Evolutionary conservation across 1,284 basidiomycete species (phyloP).

Genomic region (Trametes pubescens): DNA sequence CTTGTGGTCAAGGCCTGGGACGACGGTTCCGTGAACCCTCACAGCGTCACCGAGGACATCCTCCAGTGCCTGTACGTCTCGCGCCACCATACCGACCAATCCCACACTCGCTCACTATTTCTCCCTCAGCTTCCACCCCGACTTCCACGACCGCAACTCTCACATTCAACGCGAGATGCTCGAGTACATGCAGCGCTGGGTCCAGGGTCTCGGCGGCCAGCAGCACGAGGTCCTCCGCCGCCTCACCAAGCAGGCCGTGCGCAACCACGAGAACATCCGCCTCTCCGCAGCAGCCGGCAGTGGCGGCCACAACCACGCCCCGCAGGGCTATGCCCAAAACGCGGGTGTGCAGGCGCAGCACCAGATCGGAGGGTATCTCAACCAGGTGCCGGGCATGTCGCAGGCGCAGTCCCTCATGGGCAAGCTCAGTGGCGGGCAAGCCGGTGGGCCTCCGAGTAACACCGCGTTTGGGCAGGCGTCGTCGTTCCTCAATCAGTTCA

Average conservation of each 20-base stretch:
- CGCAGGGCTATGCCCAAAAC: slow-evolving; percentile 55
- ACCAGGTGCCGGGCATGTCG: slow-evolving; percentile 57
- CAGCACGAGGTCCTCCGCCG: slow-evolving; percentile 66
- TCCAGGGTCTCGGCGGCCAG: slow-evolving; percentile 59
- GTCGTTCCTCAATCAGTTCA: slow-evolving; percentile 23
- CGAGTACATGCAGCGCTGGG: slow-evolving; percentile 68
- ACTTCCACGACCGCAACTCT: slow-evolving; percentile 76
- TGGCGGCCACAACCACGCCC: slow-evolving; percentile 44
- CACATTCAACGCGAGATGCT: slow-evolving; percentile 85
- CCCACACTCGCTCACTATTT: neutral
- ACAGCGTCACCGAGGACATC: slow-evolving; percentile 71
- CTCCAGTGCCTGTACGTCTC: slow-evolving; percentile 73
- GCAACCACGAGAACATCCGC: slow-evolving; percentile 78
- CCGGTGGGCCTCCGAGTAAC: slow-evolving; percentile 24
- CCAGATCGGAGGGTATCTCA: slow-evolving; percentile 54
- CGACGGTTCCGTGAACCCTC: slow-evolving; percentile 67
- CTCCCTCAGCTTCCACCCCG: slow-evolving; percentile 78
- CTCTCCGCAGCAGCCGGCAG: slow-evolving; percentile 60
- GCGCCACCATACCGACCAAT: no score
- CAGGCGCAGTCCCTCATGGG: slow-evolving; percentile 53
- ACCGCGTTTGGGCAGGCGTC: slow-evolving; percentile 24
- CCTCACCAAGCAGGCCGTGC: slow-evolving; percentile 71
- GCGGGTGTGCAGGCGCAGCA: slow-evolving; percentile 59
- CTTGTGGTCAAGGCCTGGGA: slow-evolving; percentile 88
- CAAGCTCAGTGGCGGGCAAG: slow-evolving; percentile 33